Conservation (phyloP, 345 rosid species). For the Crucihimalaya himalaica region DNA sequence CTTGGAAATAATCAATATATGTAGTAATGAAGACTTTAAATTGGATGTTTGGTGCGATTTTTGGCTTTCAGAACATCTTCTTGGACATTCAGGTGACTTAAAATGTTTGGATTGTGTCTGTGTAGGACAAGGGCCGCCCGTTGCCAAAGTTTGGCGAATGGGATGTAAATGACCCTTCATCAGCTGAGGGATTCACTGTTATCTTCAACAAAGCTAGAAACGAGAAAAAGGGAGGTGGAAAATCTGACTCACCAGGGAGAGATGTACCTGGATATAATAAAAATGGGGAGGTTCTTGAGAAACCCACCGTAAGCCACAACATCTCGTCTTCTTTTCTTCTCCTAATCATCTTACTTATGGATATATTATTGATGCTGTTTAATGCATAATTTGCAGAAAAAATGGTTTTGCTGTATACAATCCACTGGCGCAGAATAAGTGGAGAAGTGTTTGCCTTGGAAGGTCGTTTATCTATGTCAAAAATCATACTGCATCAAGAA, state of each 20-base stretch:
- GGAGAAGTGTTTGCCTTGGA: constrained; percentile 16
- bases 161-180: constrained; percentile 63
- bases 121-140: constrained; percentile 55
- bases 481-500: constrained; percentile 27
- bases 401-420: constrained; percentile 45
- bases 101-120: constrained; percentile 16
- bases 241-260: constrained; percentile 46
- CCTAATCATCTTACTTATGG: background rate
- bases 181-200: constrained; percentile 63
- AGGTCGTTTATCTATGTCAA: constrained; percentile 30
- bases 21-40: background rate
- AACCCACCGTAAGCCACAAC: constrained; percentile 59
- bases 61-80: background rate
- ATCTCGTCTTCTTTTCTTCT: constrained; percentile 12
- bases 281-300: constrained; percentile 48
- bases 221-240: constrained; percentile 56
- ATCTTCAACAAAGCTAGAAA: constrained; percentile 65
- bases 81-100: background rate
- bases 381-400: constrained; percentile 33
- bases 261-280: constrained; percentile 46
- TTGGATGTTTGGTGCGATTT: background rate
- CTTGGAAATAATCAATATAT: background rate
- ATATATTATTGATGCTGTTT: background rate
- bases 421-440: constrained; percentile 30
- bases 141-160: constrained; percentile 67